A percentile compares a stretch with the other conserved stretches of the same genome.
Conservation (phyloP, 345 rosid species). For the Lepidium africanum region DNA sequence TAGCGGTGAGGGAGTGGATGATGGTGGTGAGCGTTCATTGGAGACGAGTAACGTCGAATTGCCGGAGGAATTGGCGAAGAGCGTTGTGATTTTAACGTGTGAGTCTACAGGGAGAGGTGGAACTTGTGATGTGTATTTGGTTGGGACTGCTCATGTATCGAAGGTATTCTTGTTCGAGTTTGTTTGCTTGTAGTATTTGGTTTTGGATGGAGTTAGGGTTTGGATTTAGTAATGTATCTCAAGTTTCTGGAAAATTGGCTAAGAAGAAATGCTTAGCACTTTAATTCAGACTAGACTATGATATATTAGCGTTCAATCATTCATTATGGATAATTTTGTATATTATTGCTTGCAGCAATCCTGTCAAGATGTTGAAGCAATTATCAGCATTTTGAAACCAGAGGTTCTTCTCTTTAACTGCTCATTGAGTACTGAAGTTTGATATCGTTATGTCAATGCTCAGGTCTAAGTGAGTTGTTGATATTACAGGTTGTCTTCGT, state of each 20-base stretch:
- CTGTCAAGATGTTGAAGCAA: conserved; percentile 57
- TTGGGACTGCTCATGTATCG: conserved; percentile 94
- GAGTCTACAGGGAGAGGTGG: conserved; percentile 68
- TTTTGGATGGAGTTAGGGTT: neutral
- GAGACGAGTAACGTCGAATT: conserved; percentile 35
- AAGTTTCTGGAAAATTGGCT: neutral
- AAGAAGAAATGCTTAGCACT: neutral
- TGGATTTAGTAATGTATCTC: neutral
- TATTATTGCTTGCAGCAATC: conserved; percentile 18
- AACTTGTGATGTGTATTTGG: conserved; percentile 70
- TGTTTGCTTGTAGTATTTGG: neutral
- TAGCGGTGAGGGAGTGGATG: neutral
- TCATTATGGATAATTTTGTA: conserved; percentile 25
- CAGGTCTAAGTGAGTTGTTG: neutral
- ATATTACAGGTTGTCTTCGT: conserved; percentile 75
- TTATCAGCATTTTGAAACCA: conserved; percentile 73
- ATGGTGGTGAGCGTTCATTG: conserved; percentile 14
- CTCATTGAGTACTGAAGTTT: neutral
- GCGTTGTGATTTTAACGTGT: conserved; percentile 64
- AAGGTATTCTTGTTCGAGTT: conserved; percentile 38
- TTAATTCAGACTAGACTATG: neutral
- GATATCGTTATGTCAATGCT: neutral
- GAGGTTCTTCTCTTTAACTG: conserved; percentile 47
- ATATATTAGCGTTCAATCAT: conserved; percentile 1
- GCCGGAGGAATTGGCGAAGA: conserved; percentile 66